These are phyloP conservation scores for Plasmodium relictum DNA, from an alignment of 169 alveolate species.

Conservation along the genomic window DNA sequence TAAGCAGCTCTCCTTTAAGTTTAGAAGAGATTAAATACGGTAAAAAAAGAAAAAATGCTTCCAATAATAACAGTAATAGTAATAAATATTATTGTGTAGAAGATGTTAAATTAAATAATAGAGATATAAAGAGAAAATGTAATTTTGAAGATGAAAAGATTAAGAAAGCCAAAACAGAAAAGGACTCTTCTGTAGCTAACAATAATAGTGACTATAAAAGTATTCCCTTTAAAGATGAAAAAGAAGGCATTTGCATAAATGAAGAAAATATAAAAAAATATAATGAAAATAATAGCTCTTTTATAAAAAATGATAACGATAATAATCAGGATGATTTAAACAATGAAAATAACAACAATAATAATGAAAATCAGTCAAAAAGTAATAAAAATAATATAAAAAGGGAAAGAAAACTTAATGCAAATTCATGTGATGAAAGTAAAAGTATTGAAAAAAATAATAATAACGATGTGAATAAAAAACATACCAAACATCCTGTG, in stretches of 20 bases:
- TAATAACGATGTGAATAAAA: background rate
- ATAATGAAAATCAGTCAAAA: background rate
- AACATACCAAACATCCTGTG: conserved; percentile 1
- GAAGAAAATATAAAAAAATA: conserved; percentile 12
- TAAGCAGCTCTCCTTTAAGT: conserved; percentile 80
- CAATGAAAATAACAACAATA: background rate
- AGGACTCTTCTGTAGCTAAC: conserved; percentile 12
- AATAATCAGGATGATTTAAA: background rate
- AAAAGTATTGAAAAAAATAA: conserved; percentile 1
- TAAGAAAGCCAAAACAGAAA: conserved; percentile 2
- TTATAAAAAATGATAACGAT: conserved; percentile 25
- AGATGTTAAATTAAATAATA: conserved; percentile 36
- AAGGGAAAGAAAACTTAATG: background rate
- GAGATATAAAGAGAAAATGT: conserved; percentile 38
- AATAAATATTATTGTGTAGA: conserved; percentile 12
- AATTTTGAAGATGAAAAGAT: conserved; percentile 13
- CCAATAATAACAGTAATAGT: background rate
- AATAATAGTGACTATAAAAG: conserved; percentile 1
- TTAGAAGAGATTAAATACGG: conserved; percentile 27
- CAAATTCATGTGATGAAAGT: background rate
- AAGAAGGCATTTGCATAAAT: conserved; percentile 1
- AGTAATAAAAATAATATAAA: background rate
- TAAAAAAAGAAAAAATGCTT: conserved; percentile 21
- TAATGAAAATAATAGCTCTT: conserved; percentile 23
- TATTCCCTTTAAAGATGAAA: background rate